A percentile compares a stretch with the other conserved stretches of the same genome.
These are phyloP conservation scores for Amanita inopinata DNA, from an alignment of 768 basidiomycete species.

Conservation along the genomic window DNA sequence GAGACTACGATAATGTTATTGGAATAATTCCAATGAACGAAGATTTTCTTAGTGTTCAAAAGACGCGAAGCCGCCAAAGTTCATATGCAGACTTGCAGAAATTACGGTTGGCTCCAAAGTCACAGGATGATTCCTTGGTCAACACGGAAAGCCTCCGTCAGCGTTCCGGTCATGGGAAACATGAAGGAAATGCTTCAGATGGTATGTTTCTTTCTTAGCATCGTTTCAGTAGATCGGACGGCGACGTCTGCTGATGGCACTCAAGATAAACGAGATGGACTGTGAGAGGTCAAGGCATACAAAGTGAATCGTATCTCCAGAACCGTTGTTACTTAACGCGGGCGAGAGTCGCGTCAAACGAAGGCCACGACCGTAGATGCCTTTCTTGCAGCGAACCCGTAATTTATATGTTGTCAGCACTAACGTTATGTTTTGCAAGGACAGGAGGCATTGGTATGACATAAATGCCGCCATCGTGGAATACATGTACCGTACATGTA, in stretches of 20 bases:
- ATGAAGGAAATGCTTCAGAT: constrained; percentile 58
- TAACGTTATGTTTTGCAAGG: no score
- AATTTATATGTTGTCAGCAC: no score
- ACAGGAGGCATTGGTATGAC: no score
- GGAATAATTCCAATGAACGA: constrained; percentile 48
- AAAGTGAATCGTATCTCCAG: not conserved
- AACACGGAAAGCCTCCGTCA: constrained; percentile 34
- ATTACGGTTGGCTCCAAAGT: constrained; percentile 32
- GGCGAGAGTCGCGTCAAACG: no score
- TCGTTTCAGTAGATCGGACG: constrained; percentile 46
- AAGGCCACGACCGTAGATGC: no score
- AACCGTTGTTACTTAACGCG: no score
- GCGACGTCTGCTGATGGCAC: constrained; percentile 61
- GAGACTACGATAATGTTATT: constrained; percentile 87
- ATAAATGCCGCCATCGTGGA: not conserved
- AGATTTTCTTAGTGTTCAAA: constrained; percentile 28
- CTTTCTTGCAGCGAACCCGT: no score
- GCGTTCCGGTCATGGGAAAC: constrained; percentile 36
- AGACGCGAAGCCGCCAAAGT: constrained; percentile 51
- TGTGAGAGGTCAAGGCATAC: constrained; percentile 23
- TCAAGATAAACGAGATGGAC: constrained; percentile 42
- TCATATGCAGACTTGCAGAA: constrained; percentile 81
- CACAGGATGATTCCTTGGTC: constrained; percentile 10
- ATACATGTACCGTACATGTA: not conserved
- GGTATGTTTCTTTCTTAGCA: constrained; percentile 51